Base-by-base conservation (phyloP, 78 protist species). In the Pigoraptor vietnamica region DNA sequence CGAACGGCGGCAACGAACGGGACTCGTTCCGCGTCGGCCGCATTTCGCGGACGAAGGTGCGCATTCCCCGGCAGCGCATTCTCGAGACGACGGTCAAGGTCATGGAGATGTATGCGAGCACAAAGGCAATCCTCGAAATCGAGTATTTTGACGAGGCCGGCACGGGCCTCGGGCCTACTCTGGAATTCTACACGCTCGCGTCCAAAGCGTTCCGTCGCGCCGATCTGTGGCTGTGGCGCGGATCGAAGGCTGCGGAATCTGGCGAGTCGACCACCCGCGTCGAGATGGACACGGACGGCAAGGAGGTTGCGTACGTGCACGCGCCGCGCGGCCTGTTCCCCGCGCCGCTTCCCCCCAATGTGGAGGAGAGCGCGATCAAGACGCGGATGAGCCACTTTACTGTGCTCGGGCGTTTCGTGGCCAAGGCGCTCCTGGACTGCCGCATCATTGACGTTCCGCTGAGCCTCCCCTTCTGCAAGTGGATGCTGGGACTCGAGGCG, bases 81-180 rank as follows among this genome's bases (percentile, higher is more conserved):
- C 40, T 95, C 40, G 87, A 89, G 55, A 67, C 89, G 32, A 93
- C 96, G n/a, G 2, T 37, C 37, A 21, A 39, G 83, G 91, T 94
- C 79, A 39, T 96, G 91, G 55, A 87, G 36, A 0, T 36, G 56
- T 91, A 87, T 33, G 95, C 87, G 89, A 0, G 40, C 1, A 10
- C 0, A 1, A 1, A n/a, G 79, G 81, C 97, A 33, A 2, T 94
- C 23, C 87, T 97, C 29, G 97, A 95, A 81, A 91, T 96, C 6
- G 96, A 96, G 91, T 97, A 90, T 40, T 90, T 48, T 81, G 92
- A 82, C 84, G 98, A 97, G 79, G 94, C 34, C 0, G 98, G 98
- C 33, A 93, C 94, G 0, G 98, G 98, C 0, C 92, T 95, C 36
- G 98, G 98, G 9, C 98, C 98, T 34, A 95, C 98, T 32, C 90